Evolutionary conservation across 2,329 filamentous ascomycete species (phyloP).

Genomic region (Fusarium newnesense): DNA sequence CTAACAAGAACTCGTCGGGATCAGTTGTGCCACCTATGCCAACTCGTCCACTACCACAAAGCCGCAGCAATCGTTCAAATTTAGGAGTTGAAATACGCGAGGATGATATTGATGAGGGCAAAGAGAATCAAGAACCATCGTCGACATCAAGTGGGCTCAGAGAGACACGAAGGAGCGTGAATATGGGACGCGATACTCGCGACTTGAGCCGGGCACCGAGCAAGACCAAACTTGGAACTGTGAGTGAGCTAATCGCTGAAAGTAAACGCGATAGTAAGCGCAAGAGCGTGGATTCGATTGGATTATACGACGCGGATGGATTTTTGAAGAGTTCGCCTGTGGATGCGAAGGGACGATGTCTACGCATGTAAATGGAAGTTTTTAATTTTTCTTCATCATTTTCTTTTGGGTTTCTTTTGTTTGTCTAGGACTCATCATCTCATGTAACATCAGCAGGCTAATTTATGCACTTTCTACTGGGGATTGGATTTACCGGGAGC

Average conservation of each 20-base stretch:
- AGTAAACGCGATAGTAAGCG: slow-evolving; percentile 38
- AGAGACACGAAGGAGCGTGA: slow-evolving; percentile 33
- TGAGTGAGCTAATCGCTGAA: slow-evolving; percentile 42
- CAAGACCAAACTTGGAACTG: slow-evolving; percentile 40
- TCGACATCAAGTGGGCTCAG: slow-evolving; percentile 23
- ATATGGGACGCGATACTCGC: slow-evolving; percentile 34
- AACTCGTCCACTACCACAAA: slow-evolving; percentile 9
- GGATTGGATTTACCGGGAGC: not conserved
- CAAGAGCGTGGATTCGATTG: slow-evolving; percentile 53
- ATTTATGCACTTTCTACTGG: slow-evolving; percentile 20
- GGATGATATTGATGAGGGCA: slow-evolving; percentile 38
- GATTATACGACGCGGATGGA: slow-evolving; percentile 58
- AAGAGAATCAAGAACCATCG: slow-evolving; percentile 43
- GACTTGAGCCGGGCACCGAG: slow-evolving; percentile 27
- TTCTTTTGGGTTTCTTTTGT: slow-evolving; percentile 13
- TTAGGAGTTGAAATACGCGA: slow-evolving; percentile 34
- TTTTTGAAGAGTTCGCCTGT: slow-evolving; percentile 57
- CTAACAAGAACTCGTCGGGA: slow-evolving; percentile 31
- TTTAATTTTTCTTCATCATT: not conserved
- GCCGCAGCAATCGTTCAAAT: slow-evolving; percentile 24
- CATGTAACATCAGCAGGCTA: slow-evolving; percentile 14
- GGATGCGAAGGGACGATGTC: slow-evolving; percentile 37
- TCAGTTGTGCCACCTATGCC: not conserved
- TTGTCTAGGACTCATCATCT: slow-evolving; percentile 14
- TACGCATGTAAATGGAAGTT: slow-evolving; percentile 44